Evolutionary conservation across 306 rosid genomes (phyloP).

Genomic region (Corylus heterophylla): DNA sequence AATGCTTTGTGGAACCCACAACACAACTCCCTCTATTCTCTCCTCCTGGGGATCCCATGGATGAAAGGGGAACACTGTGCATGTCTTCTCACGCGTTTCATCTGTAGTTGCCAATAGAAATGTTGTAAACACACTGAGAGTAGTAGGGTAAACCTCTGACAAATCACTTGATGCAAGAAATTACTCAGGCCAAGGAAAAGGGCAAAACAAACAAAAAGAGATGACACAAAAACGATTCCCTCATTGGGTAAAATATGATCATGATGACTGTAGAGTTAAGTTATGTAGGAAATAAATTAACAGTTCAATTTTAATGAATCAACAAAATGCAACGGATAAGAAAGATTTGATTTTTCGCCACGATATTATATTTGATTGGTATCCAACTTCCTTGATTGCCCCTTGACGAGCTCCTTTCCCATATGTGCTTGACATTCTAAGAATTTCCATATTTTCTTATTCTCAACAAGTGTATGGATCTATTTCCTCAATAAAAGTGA

Average conservation of each 20-base stretch:
- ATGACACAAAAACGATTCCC: not conserved
- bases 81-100: conserved; percentile 31
- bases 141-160: not conserved
- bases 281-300: not conserved
- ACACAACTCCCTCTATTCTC: conserved; percentile 34
- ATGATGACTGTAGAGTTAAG: not conserved
- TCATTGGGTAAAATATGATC: not conserved
- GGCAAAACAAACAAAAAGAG: not conserved
- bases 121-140: conserved; percentile 2
- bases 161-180: not conserved
- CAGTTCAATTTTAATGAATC: not conserved
- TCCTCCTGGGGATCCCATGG: conserved; percentile 35
- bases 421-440: too few relatives aligned
- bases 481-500: too few relatives aligned
- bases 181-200: not conserved
- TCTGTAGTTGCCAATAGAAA: conserved; percentile 18
- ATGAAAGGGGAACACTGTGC: conserved; percentile 44
- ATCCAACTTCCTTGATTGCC: too few relatives aligned
- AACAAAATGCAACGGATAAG: too few relatives aligned
- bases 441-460: too few relatives aligned
- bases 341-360: too few relatives aligned
- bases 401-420: too few relatives aligned
- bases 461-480: too few relatives aligned
- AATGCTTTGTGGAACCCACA: conserved; percentile 46
- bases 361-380: too few relatives aligned